A percentile compares a stretch with the other conserved stretches of the same genome.
These are phyloP conservation scores for Rhodotorula sp. DNA, from an alignment of 1,284 basidiomycete species.

Conservation along the genomic window DNA sequence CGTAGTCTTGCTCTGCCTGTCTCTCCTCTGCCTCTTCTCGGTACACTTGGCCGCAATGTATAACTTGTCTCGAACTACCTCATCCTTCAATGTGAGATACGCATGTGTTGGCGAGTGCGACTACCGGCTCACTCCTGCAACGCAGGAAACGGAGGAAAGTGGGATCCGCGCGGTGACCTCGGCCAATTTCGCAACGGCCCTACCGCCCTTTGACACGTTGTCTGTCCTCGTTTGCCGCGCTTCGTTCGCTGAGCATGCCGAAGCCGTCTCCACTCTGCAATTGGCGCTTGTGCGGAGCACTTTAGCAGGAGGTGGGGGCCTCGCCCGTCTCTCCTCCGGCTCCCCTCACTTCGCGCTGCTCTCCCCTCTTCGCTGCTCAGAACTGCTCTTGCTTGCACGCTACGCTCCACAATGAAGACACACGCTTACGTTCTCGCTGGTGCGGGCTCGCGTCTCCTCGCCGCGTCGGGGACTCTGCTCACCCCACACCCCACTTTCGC, in stretches of 20 bases:
- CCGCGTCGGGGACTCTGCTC: not conserved
- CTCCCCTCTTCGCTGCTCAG: not conserved
- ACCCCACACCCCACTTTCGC: not conserved
- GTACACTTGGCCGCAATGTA: too few relatives aligned
- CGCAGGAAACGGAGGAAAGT: too few relatives aligned
- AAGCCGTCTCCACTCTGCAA: not conserved
- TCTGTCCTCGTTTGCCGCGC: not conserved
- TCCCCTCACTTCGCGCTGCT: not conserved
- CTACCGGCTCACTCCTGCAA: too few relatives aligned
- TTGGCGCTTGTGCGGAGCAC: not conserved
- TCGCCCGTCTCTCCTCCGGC: not conserved
- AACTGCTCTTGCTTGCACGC: not conserved
- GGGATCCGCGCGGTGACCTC: too few relatives aligned
- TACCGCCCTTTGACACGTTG: not conserved
- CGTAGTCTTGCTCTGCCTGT: not conserved
- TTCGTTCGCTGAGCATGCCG: not conserved
- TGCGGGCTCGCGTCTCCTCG: not conserved
- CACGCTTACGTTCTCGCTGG: slow-evolving; percentile 24
- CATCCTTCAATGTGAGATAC: too few relatives aligned
- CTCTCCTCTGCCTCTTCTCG: too few relatives aligned
- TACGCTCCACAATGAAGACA: not conserved
- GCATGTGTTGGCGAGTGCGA: too few relatives aligned
- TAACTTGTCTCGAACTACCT: too few relatives aligned
- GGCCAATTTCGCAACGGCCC: too few relatives aligned
- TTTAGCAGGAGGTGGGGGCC: not conserved